Evolutionary conservation across 2,329 filamentous ascomycete genomes (phyloP), one percentile per base, ranked within the genome.

Genomic region (Rhytidhysteron rufulum): DNA sequence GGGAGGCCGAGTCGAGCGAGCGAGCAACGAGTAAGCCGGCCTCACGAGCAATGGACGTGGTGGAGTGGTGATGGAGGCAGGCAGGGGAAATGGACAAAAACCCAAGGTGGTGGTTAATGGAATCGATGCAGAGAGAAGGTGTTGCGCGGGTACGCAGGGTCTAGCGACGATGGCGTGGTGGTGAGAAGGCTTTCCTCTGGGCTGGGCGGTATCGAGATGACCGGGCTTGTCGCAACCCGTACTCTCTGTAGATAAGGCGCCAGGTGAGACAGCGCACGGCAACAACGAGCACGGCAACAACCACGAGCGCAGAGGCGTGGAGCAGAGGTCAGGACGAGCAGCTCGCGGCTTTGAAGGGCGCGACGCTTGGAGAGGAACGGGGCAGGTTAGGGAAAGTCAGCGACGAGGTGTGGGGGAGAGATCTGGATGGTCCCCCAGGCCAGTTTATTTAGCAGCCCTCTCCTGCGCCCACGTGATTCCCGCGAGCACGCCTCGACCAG

Each of bases 151-250:
- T 20, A 38, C 36, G 43, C 44, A 47, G 45, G 49, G 45, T 50
- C 50, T 51, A 48, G 47, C 44, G 46, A 47, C 43, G 42, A 45
- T 45, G 50, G 50, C 41, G 46, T n/a, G 13, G 31, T 47, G 48
- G 45, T 44, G 51, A 43, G 41, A 47, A 47, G 45, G 45, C 43
- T 44, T 38, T 25, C 38, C 40, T 25, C 35, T 10, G 22, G 35
- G 24, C 27, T 18, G 17, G 33, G 17, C n/a, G 24, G 35, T 37
- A 34, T 47, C 40, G 41, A 39, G 42, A 44, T 40, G 37, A 46
- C 43, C 40, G 33, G 8, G 31, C 39, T n/a, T 13, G 44, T 43
- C 40, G 43, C 40, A 45, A 34, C 41, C 37, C 30, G 20, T 34
- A 20, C 31, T 24, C 37, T 38, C 21, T 33, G 21, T 11, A 17